phyloP scores from a whole-genome alignment of 2,329 filamentous ascomycete genomes.

The Diaporthe sp. region DNA sequence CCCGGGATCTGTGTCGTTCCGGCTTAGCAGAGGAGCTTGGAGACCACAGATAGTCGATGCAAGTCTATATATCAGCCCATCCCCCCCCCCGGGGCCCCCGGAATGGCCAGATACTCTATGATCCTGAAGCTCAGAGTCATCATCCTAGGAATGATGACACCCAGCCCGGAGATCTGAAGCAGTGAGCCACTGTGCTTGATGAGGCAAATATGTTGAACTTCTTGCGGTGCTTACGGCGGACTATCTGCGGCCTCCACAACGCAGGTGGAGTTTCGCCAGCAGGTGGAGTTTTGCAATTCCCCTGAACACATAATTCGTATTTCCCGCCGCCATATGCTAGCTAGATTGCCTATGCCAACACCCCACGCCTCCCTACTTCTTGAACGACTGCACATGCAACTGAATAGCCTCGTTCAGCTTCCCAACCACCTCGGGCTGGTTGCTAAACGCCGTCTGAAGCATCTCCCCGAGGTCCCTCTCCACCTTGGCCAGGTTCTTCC shows the following conservation, averaged over 20 bases:
- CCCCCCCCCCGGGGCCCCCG: too few species aligned
- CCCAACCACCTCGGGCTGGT: slow-evolving; percentile 70
- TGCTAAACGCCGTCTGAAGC: slow-evolving; percentile 70
- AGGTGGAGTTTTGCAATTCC: not conserved
- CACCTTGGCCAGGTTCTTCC: slow-evolving; percentile 65
- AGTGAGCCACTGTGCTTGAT: not conserved
- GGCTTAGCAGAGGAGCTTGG: too few species aligned
- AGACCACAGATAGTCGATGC: too few species aligned
- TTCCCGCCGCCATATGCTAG: not conserved
- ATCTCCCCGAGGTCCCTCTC: slow-evolving; percentile 70
- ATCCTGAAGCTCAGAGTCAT: not conserved
- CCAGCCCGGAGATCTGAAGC: not conserved
- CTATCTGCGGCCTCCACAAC: not conserved
- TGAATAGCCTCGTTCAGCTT: slow-evolving; percentile 74
- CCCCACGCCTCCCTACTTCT: slow-evolving; percentile 1
- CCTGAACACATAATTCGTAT: not conserved
- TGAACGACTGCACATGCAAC: slow-evolving; percentile 67
- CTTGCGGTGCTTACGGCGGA: not conserved
- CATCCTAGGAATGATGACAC: not conserved
- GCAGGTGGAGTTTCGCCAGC: not conserved
- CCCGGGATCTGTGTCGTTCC: too few species aligned
- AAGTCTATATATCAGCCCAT: too few species aligned
- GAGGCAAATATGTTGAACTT: not conserved
- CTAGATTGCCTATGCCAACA: not conserved
- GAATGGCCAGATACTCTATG: not conserved